A percentile compares a stretch with the other conserved stretches of the same genome.
Evolutionary conservation across 2,329 filamentous ascomycete genomes (phyloP).

Genomic region (Phoma herbarum): DNA sequence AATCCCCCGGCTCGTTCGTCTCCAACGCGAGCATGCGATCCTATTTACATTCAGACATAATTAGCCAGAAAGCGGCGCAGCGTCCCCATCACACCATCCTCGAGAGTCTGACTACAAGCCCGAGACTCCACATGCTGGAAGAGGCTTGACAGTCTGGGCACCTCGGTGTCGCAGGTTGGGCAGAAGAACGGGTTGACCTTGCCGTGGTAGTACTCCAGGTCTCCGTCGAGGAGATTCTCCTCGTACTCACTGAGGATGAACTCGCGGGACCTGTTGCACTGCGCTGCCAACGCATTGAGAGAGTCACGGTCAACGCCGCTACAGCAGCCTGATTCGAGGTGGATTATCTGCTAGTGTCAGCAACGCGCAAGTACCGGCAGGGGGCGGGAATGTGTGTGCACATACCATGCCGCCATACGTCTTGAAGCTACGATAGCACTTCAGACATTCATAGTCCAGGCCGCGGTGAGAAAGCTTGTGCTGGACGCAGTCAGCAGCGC

Average conservation of each 20-base stretch:
- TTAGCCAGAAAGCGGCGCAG: neutral
- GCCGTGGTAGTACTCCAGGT: neutral
- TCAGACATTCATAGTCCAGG: neutral
- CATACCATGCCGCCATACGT: neutral
- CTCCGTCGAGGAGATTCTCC: neutral
- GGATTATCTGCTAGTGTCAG: neutral
- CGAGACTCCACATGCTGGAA: neutral
- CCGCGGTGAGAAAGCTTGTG: neutral
- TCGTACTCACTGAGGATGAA: neutral
- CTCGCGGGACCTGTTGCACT: neutral
- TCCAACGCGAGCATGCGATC: too few relatives aligned
- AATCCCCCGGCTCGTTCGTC: too few relatives aligned
- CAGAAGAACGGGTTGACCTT: neutral
- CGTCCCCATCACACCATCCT: neutral
- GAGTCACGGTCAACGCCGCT: neutral
- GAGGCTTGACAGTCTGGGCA: neutral
- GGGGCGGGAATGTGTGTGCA: too few relatives aligned
- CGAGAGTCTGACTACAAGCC: neutral
- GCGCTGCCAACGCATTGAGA: neutral
- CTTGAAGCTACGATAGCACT: neutral
- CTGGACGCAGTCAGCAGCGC: neutral
- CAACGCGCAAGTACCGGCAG: too few relatives aligned
- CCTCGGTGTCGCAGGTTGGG: neutral
- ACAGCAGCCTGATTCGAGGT: neutral
- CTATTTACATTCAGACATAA: neutral